These are phyloP conservation scores for Phytophthora pluvialis DNA, from an alignment of 352 stramenopile species.

Conservation along the genomic window DNA sequence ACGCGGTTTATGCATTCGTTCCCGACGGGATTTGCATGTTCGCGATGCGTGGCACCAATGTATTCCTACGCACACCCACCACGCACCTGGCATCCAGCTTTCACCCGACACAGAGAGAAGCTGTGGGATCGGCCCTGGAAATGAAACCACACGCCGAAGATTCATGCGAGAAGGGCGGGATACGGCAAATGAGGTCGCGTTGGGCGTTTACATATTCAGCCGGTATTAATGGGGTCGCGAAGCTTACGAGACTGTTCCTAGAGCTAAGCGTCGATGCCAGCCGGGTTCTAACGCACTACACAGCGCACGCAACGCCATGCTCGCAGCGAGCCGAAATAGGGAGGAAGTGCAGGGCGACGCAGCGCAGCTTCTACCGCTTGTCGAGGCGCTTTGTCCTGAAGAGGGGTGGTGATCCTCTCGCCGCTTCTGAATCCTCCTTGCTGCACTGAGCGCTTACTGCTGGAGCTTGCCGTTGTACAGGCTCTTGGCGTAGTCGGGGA, in stretches of 20 bases:
- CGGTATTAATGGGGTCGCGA: conserved; percentile 32
- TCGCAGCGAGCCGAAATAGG: conserved; percentile 29
- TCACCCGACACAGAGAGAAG: too few species aligned
- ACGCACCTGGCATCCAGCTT: too few species aligned
- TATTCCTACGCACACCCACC: too few species aligned
- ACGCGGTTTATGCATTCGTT: not conserved
- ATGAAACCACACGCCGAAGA: not conserved
- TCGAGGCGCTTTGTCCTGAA: conserved; percentile 33
- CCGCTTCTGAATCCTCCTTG: conserved; percentile 21
- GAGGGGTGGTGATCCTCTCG: conserved; percentile 26
- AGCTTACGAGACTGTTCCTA: conserved; percentile 34
- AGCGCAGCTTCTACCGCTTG: conserved; percentile 46
- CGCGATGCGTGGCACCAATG: not conserved
- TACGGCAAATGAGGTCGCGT: conserved; percentile 25
- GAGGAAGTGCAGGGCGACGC: conserved; percentile 22
- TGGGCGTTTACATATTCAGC: conserved; percentile 42
- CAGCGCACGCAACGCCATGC: conserved; percentile 28
- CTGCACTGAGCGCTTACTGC: conserved; percentile 34
- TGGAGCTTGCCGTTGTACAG: conserved; percentile 86
- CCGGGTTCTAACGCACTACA: conserved; percentile 26
- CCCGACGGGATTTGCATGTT: not conserved
- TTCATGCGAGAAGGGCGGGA: not conserved
- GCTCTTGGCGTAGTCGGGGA: conserved; percentile 97
- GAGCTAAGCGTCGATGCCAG: conserved; percentile 39
- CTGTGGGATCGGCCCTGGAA: too few species aligned